phyloP scores from a whole-genome alignment of 257 asterid species.

The Nicotiana attenuata region DNA sequence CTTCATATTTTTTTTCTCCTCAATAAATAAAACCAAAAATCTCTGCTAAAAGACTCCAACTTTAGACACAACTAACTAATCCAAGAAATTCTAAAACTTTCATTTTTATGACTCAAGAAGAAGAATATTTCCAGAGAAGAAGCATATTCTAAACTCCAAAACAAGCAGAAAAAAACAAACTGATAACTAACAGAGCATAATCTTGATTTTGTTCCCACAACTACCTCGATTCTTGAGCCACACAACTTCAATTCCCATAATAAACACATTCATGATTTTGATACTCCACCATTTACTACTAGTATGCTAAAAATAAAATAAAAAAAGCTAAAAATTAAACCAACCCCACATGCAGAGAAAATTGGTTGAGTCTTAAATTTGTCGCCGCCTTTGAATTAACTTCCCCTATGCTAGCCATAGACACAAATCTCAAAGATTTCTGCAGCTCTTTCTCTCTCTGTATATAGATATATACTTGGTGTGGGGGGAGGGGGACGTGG shows the following conservation, averaged over 20 bases:
- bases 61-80: conserved; percentile 23
- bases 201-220: not conserved
- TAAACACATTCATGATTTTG: conserved; percentile 17
- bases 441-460: not conserved
- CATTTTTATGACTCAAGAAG: conserved; percentile 22
- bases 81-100: conserved; percentile 30
- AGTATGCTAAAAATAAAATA: not conserved
- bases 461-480: not conserved
- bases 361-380: conserved; percentile 26
- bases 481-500: too few species aligned
- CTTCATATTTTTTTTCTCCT: conserved; percentile 51
- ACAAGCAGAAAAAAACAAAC: conserved; percentile 42
- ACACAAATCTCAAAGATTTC: conserved; percentile 49
- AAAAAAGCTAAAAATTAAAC: not conserved
- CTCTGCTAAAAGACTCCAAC: not conserved
- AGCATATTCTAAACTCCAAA: conserved; percentile 25
- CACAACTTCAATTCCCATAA: conserved; percentile 13
- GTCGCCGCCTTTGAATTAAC: conserved; percentile 80
- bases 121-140: conserved; percentile 18
- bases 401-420: conserved; percentile 10
- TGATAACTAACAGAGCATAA: not conserved
- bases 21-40: not conserved
- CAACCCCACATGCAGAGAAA: not conserved
- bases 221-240: conserved; percentile 1
- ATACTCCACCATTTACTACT: conserved; percentile 9